Conservation (phyloP, 1,284 basidiomycete species). For the Volvariella surrecta region DNA sequence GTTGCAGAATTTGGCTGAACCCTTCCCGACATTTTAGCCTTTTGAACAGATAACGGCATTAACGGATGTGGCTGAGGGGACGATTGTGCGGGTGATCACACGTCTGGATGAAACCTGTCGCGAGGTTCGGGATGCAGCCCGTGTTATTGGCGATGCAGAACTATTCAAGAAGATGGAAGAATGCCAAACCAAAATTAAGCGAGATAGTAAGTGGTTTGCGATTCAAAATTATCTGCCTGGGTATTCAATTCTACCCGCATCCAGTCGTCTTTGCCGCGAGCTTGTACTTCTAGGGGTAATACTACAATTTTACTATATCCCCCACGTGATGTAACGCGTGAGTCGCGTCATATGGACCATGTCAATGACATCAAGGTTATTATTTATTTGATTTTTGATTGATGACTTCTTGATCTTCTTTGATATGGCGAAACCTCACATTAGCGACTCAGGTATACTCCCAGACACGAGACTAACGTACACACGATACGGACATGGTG, state of each 20-base stretch:
- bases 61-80: slow-evolving; percentile 95
- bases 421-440: slow-evolving; percentile 23
- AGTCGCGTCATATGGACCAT: slow-evolving; percentile 10
- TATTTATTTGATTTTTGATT: slow-evolving; percentile 5
- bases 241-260: slow-evolving; percentile 7
- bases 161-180: slow-evolving; percentile 98
- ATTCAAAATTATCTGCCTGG: slow-evolving; percentile 1
- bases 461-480: too few species aligned
- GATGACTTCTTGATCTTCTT: slow-evolving; percentile 7
- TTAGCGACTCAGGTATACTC: slow-evolving; percentile 6
- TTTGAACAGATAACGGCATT: slow-evolving; percentile 91
- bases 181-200: slow-evolving; percentile 86
- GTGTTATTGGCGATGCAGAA: slow-evolving; percentile 94
- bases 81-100: slow-evolving; percentile 94
- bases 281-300: slow-evolving; percentile 64
- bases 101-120: slow-evolving; percentile 95
- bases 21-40: slow-evolving; percentile 44
- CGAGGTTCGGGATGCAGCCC: slow-evolving; percentile 94
- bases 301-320: neutral
- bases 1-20: neutral
- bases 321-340: slow-evolving; percentile 10
- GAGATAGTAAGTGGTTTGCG: slow-evolving; percentile 68
- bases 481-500: too few species aligned
- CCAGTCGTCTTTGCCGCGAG: slow-evolving; percentile 82
- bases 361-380: slow-evolving; percentile 5